Evolutionary conservation across 1,284 basidiomycete genomes (phyloP), one percentile per base, ranked within the genome.

Genomic region (Ustilago shanxiensis): DNA sequence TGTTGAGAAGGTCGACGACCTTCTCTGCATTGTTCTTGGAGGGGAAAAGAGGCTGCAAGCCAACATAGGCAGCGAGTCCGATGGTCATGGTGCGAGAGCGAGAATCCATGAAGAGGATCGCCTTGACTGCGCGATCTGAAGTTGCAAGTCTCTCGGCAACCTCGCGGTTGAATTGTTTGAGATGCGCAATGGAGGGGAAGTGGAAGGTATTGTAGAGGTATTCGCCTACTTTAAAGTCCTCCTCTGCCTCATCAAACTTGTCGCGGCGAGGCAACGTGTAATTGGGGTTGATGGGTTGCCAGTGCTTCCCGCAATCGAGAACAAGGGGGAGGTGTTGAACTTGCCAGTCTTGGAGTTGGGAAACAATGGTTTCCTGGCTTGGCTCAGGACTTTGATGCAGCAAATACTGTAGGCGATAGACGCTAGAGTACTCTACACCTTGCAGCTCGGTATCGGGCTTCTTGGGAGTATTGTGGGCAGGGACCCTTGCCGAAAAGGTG

Each of bases 161-260:
- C 5, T 66, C 56, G 2, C 1, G n/a, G 31, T 64, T 37, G 55
- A 67, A 62, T 3, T 57, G 51, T 33, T 67, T 52, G 13, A 67
- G 35, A 28, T 63, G 70, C 7, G 13, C 20, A 5, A 6, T 9
- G 1, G 65, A 29, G 22, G 60, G 37, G 11, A 72, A 47, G 29
- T 29, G 37, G 65, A 67, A 72, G 20, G 57, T 57, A 53, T 63
- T 63, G 61, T 72, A 72, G 18, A 67, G 20, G 41, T 64, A 72
- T 5, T 67, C 52, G 10, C 54, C 63, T 26, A 22, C 8, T 7
- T 4, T 2, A n/a, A 5, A 39, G 11, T 0, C 29, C 22, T 0
- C 16, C 4, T 1, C 31, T 24, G 1, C 31, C 41, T 10, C 11
- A 29, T 35, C 29, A 3, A 9, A 3, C 9, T 24, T 22, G 8